Evolutionary conservation across 495 filamentous ascomycete genomes (phyloP).

Genomic region (Aspergillus diversus): DNA sequence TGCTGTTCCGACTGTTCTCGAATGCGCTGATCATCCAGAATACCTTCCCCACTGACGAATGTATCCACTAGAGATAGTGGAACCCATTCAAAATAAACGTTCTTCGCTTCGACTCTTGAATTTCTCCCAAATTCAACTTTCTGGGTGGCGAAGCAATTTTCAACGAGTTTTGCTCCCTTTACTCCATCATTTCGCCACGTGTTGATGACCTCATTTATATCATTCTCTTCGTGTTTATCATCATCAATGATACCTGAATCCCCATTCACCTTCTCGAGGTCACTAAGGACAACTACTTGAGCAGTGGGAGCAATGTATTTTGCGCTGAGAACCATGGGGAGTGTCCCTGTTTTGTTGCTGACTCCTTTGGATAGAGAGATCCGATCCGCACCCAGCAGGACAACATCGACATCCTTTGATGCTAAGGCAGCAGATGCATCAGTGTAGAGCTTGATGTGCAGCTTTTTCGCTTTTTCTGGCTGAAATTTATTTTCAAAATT

Average conservation of each 20-base stretch:
- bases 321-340: slow-evolving; percentile 57
- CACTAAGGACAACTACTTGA: slow-evolving; percentile 58
- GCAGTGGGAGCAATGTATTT: slow-evolving; percentile 44
- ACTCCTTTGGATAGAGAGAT: slow-evolving; percentile 57
- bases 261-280: slow-evolving; percentile 62
- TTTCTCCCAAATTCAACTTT: background rate
- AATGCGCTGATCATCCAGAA: slow-evolving; percentile 35
- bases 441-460: slow-evolving; percentile 56
- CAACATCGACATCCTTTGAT: slow-evolving; percentile 46
- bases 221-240: slow-evolving; percentile 53
- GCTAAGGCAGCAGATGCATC: slow-evolving; percentile 65
- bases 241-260: slow-evolving; percentile 40
- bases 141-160: slow-evolving; percentile 13
- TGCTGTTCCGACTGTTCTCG: slow-evolving; percentile 33
- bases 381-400: slow-evolving; percentile 66
- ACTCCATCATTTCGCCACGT: slow-evolving; percentile 45
- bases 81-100: slow-evolving; percentile 71
- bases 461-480: slow-evolving; percentile 17
- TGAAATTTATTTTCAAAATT: slow-evolving; percentile 30
- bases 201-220: slow-evolving; percentile 46
- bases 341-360: slow-evolving; percentile 68
- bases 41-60: slow-evolving; percentile 59
- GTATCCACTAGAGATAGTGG: slow-evolving; percentile 53
- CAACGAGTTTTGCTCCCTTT: slow-evolving; percentile 28
- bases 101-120: slow-evolving; percentile 48